A percentile compares a stretch with the other conserved stretches of the same genome.
These are phyloP conservation scores for Alternaria arborescens DNA, from an alignment of 2,329 filamentous ascomycete species.

Conservation along the genomic window DNA sequence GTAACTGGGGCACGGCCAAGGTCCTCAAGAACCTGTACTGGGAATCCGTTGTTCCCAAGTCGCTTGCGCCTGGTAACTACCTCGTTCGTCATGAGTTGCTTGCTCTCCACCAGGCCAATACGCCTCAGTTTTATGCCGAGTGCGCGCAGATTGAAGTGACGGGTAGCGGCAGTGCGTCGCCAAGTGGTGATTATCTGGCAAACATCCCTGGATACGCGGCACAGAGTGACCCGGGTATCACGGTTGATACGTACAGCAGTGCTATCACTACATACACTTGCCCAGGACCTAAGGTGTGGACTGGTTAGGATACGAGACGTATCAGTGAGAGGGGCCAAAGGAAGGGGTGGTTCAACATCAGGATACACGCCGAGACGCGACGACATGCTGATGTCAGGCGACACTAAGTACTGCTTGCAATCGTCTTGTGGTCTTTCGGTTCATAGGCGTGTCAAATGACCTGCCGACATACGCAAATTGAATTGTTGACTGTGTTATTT, in stretches of 20 bases:
- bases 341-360: background rate
- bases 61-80: conserved; percentile 49
- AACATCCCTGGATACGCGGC: conserved; percentile 55
- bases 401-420: background rate
- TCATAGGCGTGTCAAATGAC: background rate
- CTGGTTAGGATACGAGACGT: conserved; percentile 32
- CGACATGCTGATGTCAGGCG: background rate
- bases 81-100: conserved; percentile 64
- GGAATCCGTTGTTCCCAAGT: conserved; percentile 62
- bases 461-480: background rate
- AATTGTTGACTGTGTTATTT: background rate
- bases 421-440: background rate
- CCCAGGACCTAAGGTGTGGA: conserved; percentile 61
- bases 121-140: conserved; percentile 64
- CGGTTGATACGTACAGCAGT: conserved; percentile 60
- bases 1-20: conserved; percentile 60
- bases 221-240: conserved; percentile 60
- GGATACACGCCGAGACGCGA: background rate
- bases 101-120: conserved; percentile 64
- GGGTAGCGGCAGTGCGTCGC: conserved; percentile 58
- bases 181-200: conserved; percentile 54
- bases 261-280: conserved; percentile 57
- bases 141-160: conserved; percentile 65
- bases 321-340: no score
- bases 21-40: conserved; percentile 61